Conservation (phyloP, 495 filamentous ascomycete species). For the Hyaloscypha hepaticicola region DNA sequence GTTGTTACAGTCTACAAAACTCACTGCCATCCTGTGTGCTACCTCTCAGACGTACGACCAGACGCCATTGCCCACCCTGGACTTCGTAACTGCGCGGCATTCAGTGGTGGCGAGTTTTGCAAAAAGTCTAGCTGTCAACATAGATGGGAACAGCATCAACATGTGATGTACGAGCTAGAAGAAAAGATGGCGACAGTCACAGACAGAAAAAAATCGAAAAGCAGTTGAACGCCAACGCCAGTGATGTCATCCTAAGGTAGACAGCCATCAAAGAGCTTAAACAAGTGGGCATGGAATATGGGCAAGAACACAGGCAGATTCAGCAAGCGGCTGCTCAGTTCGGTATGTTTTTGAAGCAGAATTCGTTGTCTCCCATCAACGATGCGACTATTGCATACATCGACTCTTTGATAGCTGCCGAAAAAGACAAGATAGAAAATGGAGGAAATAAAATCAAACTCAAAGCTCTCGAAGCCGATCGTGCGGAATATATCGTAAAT, state of each 20-base stretch:
- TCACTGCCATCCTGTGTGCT: constrained; percentile 12
- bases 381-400: constrained; percentile 42
- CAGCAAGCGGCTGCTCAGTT: constrained; percentile 38
- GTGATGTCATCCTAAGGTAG: constrained; percentile 26
- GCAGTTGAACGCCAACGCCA: constrained; percentile 30
- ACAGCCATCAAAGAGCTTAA: constrained; percentile 29
- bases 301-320: constrained; percentile 34
- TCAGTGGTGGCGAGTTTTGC: constrained; percentile 11
- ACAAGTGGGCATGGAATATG: constrained; percentile 31
- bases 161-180: constrained; percentile 33
- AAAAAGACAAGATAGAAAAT: constrained; percentile 20
- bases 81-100: constrained; percentile 1
- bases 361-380: constrained; percentile 40
- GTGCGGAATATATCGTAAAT: constrained; percentile 11
- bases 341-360: constrained; percentile 38
- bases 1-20: constrained; percentile 19
- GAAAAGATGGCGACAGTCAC: constrained; percentile 29
- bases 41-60: background rate
- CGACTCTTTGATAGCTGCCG: constrained; percentile 27
- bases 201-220: constrained; percentile 28
- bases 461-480: constrained; percentile 7
- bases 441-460: constrained; percentile 20
- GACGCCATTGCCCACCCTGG: background rate
- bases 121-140: constrained; percentile 30
- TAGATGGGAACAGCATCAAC: constrained; percentile 39